Evolutionary conservation across 73 alveolate species (phyloP).

Genomic region (Tetrahymena malaccensis): DNA sequence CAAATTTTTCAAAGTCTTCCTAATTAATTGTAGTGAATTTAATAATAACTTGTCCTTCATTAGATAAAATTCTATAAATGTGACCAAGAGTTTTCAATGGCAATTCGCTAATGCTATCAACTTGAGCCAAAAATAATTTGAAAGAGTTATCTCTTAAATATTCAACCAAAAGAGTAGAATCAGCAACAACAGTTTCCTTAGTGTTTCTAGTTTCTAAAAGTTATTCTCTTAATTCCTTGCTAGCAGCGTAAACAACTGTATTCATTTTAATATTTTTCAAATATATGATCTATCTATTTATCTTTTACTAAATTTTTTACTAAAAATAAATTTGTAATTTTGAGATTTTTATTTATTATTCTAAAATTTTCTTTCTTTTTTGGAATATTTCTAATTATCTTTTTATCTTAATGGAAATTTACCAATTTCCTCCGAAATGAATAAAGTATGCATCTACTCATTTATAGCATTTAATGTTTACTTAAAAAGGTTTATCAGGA

Average conservation of each 20-base stretch:
- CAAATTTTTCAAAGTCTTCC: background rate
- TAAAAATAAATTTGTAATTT: background rate
- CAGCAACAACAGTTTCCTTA: background rate
- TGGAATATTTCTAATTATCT: background rate
- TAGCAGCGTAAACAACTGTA: background rate
- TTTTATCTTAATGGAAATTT: background rate
- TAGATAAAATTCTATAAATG: background rate
- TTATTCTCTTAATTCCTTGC: background rate
- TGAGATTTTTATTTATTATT: background rate
- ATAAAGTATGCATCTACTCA: background rate
- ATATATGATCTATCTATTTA: no score
- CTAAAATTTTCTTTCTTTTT: background rate
- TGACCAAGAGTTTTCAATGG: background rate
- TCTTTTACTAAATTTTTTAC: background rate
- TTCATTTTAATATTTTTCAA: background rate
- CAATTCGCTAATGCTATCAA: background rate
- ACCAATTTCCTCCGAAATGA: background rate
- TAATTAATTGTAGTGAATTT: background rate
- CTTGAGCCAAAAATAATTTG: background rate
- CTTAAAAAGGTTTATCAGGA: background rate
- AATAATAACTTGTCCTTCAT: background rate
- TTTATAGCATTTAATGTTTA: background rate
- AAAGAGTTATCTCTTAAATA: background rate
- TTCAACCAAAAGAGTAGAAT: background rate
- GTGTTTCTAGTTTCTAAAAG: background rate